Evolutionary conservation across 2,329 filamentous ascomycete genomes (phyloP).

Genomic region (Cercospora nicotianae): DNA sequence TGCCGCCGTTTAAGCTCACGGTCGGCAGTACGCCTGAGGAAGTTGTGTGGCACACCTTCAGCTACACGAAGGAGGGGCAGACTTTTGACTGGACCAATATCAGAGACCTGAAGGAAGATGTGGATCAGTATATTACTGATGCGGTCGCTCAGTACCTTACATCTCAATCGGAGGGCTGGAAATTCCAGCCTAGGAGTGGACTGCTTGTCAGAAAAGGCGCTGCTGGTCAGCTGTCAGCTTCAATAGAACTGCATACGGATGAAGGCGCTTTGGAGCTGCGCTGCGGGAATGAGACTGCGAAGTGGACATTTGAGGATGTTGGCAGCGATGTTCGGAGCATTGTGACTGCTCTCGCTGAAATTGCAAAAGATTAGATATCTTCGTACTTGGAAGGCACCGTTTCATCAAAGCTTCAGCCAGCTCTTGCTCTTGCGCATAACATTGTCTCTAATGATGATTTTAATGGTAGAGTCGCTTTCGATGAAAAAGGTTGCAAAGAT

Average conservation of each 20-base stretch:
- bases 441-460: too few relatives aligned
- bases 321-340: background rate
- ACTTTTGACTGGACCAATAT: background rate
- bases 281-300: background rate
- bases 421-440: too few relatives aligned
- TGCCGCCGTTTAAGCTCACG: background rate
- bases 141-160: background rate
- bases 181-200: background rate
- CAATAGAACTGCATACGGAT: background rate
- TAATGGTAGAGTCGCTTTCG: too few relatives aligned
- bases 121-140: background rate
- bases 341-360: background rate
- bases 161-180: background rate
- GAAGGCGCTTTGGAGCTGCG: background rate
- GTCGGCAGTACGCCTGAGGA: background rate
- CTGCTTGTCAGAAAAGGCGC: background rate
- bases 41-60: background rate
- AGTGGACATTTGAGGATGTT: background rate
- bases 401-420: background rate
- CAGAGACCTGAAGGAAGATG: background rate
- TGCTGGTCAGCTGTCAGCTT: background rate
- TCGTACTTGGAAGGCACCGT: background rate
- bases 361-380: background rate
- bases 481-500: too few relatives aligned
- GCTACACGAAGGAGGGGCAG: background rate